Conservation (phyloP, 1,139 yeast genomes). For the Blastobotrys aristatus region DNA sequence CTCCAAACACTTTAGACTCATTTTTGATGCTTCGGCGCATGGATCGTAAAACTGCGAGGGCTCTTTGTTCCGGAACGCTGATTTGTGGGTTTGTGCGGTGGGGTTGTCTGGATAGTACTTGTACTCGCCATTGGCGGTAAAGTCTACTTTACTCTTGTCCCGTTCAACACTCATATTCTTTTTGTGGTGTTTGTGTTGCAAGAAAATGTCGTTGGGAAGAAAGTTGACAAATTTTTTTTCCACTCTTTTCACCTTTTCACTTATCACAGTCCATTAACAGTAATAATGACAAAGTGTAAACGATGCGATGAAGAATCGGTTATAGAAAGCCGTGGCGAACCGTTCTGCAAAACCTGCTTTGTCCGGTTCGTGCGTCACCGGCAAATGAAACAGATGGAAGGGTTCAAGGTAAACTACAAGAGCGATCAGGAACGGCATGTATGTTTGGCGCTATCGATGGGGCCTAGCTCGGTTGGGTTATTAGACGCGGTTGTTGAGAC, state of each 20-base stretch:
- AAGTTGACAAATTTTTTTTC: not conserved
- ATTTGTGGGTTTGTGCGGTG: constrained; percentile 54
- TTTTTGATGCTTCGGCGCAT: constrained; percentile 81
- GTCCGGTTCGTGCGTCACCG: constrained; percentile 67
- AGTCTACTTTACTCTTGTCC: constrained; percentile 50
- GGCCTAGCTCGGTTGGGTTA: constrained; percentile 60
- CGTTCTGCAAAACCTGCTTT: constrained; percentile 66
- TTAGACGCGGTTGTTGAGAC: constrained; percentile 61
- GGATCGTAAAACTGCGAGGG: constrained; percentile 89
- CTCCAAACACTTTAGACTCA: constrained; percentile 78
- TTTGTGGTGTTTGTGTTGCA: not conserved
- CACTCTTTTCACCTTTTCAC: not conserved
- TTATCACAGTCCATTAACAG: not conserved
- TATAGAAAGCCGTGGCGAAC: constrained; percentile 60
- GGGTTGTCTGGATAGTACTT: constrained; percentile 86
- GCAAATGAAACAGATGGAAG: constrained; percentile 76
- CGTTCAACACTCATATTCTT: constrained; percentile 23
- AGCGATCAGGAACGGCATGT: constrained; percentile 33
- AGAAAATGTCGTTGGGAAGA: constrained; percentile 1
- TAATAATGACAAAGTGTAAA: constrained; percentile 20
- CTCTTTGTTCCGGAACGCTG: constrained; percentile 58
- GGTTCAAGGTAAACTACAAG: constrained; percentile 57
- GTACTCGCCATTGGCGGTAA: constrained; percentile 49
- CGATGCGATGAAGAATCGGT: constrained; percentile 53
- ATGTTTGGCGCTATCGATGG: constrained; percentile 60